Evolutionary conservation across 2,329 filamentous ascomycete species (phyloP).

Genomic region (Cladosporium sphaerospermum): DNA sequence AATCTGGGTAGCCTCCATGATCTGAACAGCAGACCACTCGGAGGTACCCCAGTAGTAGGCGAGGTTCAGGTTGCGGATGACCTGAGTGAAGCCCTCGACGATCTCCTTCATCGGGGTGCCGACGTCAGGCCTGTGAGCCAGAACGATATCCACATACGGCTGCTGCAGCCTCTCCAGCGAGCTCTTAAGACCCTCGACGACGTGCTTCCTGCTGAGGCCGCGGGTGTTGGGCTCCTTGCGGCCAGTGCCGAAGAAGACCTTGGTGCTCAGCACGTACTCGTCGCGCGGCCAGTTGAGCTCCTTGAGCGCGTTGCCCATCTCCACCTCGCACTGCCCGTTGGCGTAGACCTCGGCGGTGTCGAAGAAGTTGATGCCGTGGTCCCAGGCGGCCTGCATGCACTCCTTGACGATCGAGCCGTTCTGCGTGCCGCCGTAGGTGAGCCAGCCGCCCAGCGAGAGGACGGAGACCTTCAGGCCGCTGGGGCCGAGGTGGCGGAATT

Average conservation of each 20-base stretch:
- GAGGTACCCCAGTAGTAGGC: slow-evolving; percentile 61
- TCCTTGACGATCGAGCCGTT: slow-evolving; percentile 46
- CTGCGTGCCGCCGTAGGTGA: slow-evolving; percentile 45
- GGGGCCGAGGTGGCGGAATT: slow-evolving; percentile 40
- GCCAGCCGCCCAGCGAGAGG: slow-evolving; percentile 43
- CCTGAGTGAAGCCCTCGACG: slow-evolving; percentile 49
- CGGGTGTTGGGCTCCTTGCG: slow-evolving; percentile 54
- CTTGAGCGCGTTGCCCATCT: slow-evolving; percentile 47
- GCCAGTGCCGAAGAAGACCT: slow-evolving; percentile 48
- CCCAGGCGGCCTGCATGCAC: slow-evolving; percentile 44
- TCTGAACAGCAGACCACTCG: slow-evolving; percentile 55
- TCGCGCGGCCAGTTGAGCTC: slow-evolving; percentile 44
- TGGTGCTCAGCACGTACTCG: slow-evolving; percentile 37
- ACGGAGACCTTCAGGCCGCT: slow-evolving; percentile 47
- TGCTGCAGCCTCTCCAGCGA: slow-evolving; percentile 54
- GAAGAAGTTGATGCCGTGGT: slow-evolving; percentile 45
- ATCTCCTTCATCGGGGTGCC: slow-evolving; percentile 47
- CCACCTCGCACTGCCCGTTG: slow-evolving; percentile 56
- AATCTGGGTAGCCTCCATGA: slow-evolving; percentile 51
- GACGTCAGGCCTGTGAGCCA: slow-evolving; percentile 55
- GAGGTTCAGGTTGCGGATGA: slow-evolving; percentile 50
- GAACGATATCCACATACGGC: slow-evolving; percentile 61
- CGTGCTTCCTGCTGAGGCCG: slow-evolving; percentile 45
- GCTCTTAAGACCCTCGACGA: slow-evolving; percentile 53
- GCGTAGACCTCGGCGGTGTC: slow-evolving; percentile 49